A percentile compares a stretch with the other conserved stretches of the same genome.
phyloP scores from a whole-genome alignment of 345 rosid genomes.

The Dipteronia sinensis region DNA sequence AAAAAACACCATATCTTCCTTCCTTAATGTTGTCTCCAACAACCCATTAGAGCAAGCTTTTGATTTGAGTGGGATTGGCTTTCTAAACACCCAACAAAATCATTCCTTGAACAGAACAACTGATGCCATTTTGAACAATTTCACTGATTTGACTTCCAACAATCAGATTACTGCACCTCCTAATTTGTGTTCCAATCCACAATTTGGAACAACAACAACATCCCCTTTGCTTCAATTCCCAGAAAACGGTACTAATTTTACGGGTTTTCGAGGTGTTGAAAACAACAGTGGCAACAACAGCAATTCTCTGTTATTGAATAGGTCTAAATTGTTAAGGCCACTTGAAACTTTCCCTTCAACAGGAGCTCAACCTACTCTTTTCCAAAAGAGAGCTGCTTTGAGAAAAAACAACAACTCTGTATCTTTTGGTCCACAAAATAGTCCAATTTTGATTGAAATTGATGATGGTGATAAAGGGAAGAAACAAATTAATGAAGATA shows the following conservation, averaged over 20 bases:
- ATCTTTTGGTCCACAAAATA: constrained; percentile 11
- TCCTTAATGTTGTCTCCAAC: constrained; percentile 47
- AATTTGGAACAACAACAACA: constrained; percentile 21
- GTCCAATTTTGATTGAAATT: constrained; percentile 25
- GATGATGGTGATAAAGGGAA: constrained; percentile 45
- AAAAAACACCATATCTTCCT: constrained; percentile 38
- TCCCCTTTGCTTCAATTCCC: constrained; percentile 38
- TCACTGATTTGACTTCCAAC: constrained; percentile 34
- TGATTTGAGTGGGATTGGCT: constrained; percentile 56
- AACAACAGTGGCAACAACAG: constrained; percentile 24
- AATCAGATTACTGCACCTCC: constrained; percentile 33
- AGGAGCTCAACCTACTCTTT: constrained; percentile 63
- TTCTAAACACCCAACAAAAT: constrained; percentile 50
- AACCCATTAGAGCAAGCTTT: constrained; percentile 51
- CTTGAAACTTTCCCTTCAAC: constrained; percentile 47
- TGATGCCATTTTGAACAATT: constrained; percentile 38
- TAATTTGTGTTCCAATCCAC: constrained; percentile 37
- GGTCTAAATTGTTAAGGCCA: constrained; percentile 59
- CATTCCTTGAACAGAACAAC: constrained; percentile 37
- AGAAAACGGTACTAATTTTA: constrained; percentile 33
- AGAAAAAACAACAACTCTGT: constrained; percentile 47
- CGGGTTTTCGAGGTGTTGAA: constrained; percentile 46
- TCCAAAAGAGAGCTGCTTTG: constrained; percentile 61
- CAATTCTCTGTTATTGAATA: constrained; percentile 39
- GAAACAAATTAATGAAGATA: constrained; percentile 43